A percentile compares a stretch with the other conserved stretches of the same genome.
Conservation (phyloP, 2,329 filamentous ascomycete species). For the Arthroderma uncinatum region DNA sequence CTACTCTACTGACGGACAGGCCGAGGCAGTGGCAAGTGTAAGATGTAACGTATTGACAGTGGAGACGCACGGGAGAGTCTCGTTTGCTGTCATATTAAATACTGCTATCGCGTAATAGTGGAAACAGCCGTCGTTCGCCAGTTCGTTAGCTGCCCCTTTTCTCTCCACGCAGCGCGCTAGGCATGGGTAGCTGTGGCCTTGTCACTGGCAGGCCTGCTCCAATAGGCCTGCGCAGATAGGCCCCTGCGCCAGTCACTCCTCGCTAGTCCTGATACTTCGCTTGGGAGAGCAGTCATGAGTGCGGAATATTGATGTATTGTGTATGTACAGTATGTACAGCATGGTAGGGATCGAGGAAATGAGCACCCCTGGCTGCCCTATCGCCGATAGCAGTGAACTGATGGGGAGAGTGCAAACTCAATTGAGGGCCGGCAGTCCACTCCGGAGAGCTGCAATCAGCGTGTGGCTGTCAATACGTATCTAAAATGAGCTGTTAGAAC, state of each 20-base stretch:
- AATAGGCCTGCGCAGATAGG: background rate
- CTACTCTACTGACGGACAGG: no score
- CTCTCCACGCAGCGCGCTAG: background rate
- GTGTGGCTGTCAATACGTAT: constrained; percentile 12
- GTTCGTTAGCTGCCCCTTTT: background rate
- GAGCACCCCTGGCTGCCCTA: background rate
- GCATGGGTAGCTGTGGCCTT: constrained; percentile 8
- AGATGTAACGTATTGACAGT: background rate
- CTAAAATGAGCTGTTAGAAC: constrained; percentile 7
- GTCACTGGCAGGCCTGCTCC: background rate
- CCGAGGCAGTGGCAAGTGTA: background rate
- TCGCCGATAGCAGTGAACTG: constrained; percentile 1
- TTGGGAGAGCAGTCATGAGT: no score
- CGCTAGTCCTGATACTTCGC: no score
- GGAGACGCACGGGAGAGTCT: no score
- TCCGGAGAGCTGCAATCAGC: constrained; percentile 5
- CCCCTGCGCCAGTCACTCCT: background rate
- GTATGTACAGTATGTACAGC: no score
- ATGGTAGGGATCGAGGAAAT: no score
- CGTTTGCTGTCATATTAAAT: background rate
- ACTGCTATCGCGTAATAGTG: constrained; percentile 6
- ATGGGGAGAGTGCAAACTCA: background rate
- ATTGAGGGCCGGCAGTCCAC: background rate
- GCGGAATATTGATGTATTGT: no score
- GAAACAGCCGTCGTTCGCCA: background rate